Conservation (phyloP, 306 rosid species). For the Pyrus pyrifolia region DNA sequence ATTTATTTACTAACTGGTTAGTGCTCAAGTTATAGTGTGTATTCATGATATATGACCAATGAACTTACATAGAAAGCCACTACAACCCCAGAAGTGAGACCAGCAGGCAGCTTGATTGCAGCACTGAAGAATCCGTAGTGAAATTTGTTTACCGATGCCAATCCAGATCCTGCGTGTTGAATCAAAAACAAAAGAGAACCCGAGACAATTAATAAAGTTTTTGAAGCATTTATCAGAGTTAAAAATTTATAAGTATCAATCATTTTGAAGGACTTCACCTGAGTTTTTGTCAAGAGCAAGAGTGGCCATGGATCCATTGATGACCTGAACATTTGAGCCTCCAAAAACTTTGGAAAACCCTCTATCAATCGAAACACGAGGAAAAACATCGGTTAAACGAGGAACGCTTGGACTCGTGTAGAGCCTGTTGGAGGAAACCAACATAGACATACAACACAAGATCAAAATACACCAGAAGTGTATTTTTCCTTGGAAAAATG, state of each 20-base stretch:
- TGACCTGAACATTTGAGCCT: conserved; percentile 47
- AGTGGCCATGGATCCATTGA: conserved; percentile 72
- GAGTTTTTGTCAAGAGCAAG: conserved; percentile 71
- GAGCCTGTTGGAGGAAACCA: conserved; percentile 45
- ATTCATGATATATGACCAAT: background rate
- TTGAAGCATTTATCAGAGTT: background rate
- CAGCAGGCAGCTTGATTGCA: conserved; percentile 81
- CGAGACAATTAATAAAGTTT: background rate
- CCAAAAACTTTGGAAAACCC: conserved; percentile 59
- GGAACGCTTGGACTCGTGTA: conserved; percentile 61
- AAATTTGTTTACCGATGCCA: conserved; percentile 48
- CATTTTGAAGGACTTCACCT: conserved; percentile 31
- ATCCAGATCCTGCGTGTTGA: conserved; percentile 61
- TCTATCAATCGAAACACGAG: conserved; percentile 41
- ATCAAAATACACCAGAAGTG: conserved; percentile 26
- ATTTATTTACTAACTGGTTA: too few species aligned
- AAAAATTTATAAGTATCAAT: background rate
- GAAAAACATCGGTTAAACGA: conserved; percentile 56
- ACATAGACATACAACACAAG: conserved; percentile 24
- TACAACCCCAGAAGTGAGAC: conserved; percentile 86
- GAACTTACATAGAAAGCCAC: conserved; percentile 87
- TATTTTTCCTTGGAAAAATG: conserved; percentile 28
- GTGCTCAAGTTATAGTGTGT: too few species aligned
- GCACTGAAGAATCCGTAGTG: conserved; percentile 94
- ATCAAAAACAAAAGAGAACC: background rate